Base-by-base conservation (phyloP, 768 basidiomycete genomes). In the Russula vinacea region DNA sequence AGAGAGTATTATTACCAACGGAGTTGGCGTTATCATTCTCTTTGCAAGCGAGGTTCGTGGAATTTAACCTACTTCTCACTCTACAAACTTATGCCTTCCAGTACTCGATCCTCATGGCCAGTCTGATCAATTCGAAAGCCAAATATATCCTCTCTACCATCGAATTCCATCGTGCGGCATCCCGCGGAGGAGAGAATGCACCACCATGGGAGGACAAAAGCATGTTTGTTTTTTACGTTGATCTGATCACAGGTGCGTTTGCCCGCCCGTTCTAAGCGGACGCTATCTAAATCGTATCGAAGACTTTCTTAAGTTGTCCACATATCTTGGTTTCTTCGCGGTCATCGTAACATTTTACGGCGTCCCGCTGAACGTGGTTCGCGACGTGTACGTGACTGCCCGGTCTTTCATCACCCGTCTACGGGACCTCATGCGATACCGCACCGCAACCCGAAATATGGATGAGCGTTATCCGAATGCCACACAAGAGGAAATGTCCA, bases 121-220 rank as follows among this genome's bases (percentile, higher is more conserved):
- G 85, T 64, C 82, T 88, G 16, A 76, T 87, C 70, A 92, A 90
- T 66, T 84, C 88, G 19, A 84, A 88, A 50, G 80, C 87, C 56
- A 93, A 96, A 74, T 98, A 98, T 73, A 68, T 83, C 22, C 83
- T 98, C 56, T 92, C 89, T 49, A 75, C 88, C 17, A 82, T 90
- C 65, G 97, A 99, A 73, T 76, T 94, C 53, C 81, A 91, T 33
- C 82, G 92, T 26, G 93, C 94, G 2, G 83, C 85, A 54, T 78
- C 80, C 58, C 76, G 88, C 62, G 92, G 92, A 42, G 90, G 90
- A 35, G 91, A 90, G 74, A 89, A 89, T 74, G 86, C 90, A 2
- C 88, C 94, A 67, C 84, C 88, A 53, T 98, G 97, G 97, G 95
- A 99, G 75, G 89, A 94, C 72, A 98, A 98, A 80, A 94, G 92